Base-by-base conservation (phyloP, 2,329 filamentous ascomycete species). In the Cercospora berteroae region DNA sequence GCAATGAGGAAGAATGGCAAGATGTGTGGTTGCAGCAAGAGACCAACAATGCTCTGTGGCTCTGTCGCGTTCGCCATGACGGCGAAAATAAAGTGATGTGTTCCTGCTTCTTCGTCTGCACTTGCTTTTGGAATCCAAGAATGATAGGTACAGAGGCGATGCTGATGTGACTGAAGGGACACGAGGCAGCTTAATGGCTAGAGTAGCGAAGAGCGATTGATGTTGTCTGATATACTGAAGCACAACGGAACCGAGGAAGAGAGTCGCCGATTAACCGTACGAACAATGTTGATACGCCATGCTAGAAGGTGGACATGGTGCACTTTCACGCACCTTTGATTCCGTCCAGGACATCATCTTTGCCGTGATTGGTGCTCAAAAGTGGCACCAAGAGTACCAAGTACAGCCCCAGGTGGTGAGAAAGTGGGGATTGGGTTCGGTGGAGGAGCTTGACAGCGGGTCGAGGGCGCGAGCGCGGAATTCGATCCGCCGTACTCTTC, bases 1-100 rank as follows among this genome's bases (percentile, higher is more conserved):
- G 81, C 76, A 6, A 81, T 73, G 50, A 80, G 73, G 63, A 80
- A 79, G 63, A 81, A 80, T 16, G 79, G 75, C 33, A 81, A 75
- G 39, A 83, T 75, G 16, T 81, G 78, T 42, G 80, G 74, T 39
- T 80, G 77, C 10, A 74, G 66, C n/a, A 77, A 67, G 18, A 76
- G 64, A 16, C 69, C 78, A 25, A 75, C 65, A 27, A 77, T 63
- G 72, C 74, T 69, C 56, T 74, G 73, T 5, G 70, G 67, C 42
- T 74, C 67, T n/a, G 67, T 55, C n/a, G 69, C 31, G 58, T 74
- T 70, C 25, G 71, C 71, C 75, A 77, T 77, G 33, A 36, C 65
- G 56, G 50, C 39, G 18, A 23, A 42, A 12, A 8, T 12, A 44
- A 29, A 27, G 18, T 6, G 33, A 39, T 10, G 18, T 39, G 20